Evolutionary conservation across 495 filamentous ascomycete genomes (phyloP).

Genomic region (Aspergillus wentii): DNA sequence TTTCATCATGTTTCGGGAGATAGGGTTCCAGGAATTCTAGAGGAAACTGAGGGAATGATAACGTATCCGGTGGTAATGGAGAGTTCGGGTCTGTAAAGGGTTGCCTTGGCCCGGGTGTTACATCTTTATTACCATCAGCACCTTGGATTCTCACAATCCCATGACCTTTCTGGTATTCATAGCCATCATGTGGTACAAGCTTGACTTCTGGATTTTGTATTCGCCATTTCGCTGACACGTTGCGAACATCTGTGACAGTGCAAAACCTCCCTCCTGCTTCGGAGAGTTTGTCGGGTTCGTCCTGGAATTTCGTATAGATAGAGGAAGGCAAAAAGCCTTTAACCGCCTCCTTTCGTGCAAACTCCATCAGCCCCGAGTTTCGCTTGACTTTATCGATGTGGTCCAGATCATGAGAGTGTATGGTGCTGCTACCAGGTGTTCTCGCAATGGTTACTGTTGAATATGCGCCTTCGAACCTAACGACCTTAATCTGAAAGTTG

Average conservation of each 20-base stretch:
- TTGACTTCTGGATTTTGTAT: constrained; percentile 44
- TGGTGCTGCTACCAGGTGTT: constrained; percentile 35
- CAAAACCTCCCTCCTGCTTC: constrained; percentile 47
- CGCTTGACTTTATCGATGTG: constrained; percentile 48
- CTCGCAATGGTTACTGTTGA: constrained; percentile 37
- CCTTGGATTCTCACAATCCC: constrained; percentile 37
- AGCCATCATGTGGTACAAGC: constrained; percentile 45
- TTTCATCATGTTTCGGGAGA: constrained; percentile 30
- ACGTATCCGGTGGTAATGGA: constrained; percentile 37
- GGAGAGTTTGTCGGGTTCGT: constrained; percentile 38
- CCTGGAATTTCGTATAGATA: constrained; percentile 46
- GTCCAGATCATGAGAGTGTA: constrained; percentile 47
- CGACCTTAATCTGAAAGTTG: constrained; percentile 48
- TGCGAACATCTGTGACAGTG: constrained; percentile 48
- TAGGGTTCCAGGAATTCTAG: constrained; percentile 46
- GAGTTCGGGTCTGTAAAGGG: constrained; percentile 14
- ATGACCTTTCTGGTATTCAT: constrained; percentile 47
- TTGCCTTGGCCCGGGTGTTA: constrained; percentile 7
- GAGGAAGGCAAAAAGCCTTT: constrained; percentile 52
- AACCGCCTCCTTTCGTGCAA: constrained; percentile 40
- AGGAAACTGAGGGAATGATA: constrained; percentile 39
- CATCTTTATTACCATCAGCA: constrained; percentile 11
- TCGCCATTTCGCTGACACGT: constrained; percentile 48
- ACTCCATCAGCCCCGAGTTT: constrained; percentile 50
- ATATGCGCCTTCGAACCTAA: constrained; percentile 44